Conservation (phyloP, 768 basidiomycete species). For the Tulasnella sp. region DNA sequence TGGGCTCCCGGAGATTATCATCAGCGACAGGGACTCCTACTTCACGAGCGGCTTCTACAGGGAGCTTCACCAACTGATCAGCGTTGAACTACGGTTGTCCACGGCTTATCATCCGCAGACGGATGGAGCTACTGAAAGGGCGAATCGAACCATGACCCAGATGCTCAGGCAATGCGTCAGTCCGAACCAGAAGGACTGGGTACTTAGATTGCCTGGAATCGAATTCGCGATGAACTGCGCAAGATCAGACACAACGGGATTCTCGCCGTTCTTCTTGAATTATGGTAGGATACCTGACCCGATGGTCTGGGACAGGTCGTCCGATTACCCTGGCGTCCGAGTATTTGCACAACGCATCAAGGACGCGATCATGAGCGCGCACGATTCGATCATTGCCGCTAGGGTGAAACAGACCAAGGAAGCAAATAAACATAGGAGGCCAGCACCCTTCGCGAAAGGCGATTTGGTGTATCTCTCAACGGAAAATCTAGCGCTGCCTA, state of each 20-base stretch:
- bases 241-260: constrained; percentile 37
- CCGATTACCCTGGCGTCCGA: constrained; percentile 34
- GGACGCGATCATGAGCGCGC: constrained; percentile 33
- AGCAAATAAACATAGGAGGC: constrained; percentile 32
- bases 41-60: constrained; percentile 33
- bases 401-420: constrained; percentile 33
- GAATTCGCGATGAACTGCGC: constrained; percentile 43
- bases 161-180: constrained; percentile 22
- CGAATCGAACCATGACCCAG: constrained; percentile 27
- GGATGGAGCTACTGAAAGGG: constrained; percentile 31
- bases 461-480: constrained; percentile 40
- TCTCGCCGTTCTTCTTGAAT: constrained; percentile 40
- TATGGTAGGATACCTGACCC: constrained; percentile 36
- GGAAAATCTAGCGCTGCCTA: constrained; percentile 33
- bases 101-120: constrained; percentile 34
- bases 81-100: constrained; percentile 29
- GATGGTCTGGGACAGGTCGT: constrained; percentile 34
- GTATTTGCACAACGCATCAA: constrained; percentile 33
- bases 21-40: constrained; percentile 33
- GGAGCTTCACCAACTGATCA: constrained; percentile 22
- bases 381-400: constrained; percentile 34
- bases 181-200: constrained; percentile 35
- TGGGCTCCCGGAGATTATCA: constrained; percentile 32
- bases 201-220: constrained; percentile 33
- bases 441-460: constrained; percentile 31